Base-by-base conservation (phyloP, 2,329 filamentous ascomycete genomes). In the Pestalotiopsis fici region DNA sequence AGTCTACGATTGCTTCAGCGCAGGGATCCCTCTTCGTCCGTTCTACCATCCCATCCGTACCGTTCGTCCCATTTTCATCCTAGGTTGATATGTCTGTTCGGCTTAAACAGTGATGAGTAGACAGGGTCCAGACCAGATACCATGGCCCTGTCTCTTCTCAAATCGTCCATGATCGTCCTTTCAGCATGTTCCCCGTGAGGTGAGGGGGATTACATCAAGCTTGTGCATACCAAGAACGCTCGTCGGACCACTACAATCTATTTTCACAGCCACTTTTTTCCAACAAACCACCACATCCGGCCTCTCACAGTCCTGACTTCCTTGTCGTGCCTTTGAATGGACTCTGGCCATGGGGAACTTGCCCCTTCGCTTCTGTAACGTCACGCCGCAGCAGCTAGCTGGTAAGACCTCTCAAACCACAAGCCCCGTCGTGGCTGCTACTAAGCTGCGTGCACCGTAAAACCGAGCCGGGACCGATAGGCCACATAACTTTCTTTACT, bases 301-400 rank as follows among this genome's bases (percentile, higher is more conserved):
- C 66, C 56, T 66, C 64, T 60, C 50, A 68, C 39, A 60, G 64
- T 47, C 35, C 27, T n/a, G 15, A 43, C 13, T 59, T 25, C 27
- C 15, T 39, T 18, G 15, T 15, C 31, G 37, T 56, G 31, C 11
- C 31, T 35, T 11, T 35, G 31, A 35, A 35, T 35, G 31, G 31
- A 35, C 11, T 35, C 31, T 35, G 7, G 31, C 6, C 31, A 35
- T 35, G 31, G 31, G 31, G 31, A 6, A 1, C 11, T 35, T 15
- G 3, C 59, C n/a, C 35, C 18, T 54, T n/a, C 28, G 23, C 37
- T 59, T 37, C 54, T 75, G 74, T 71, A 75, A 75, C 74, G 73
- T 75, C 73, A 73, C 72, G 63, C 63, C 63, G 54, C 63, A 59
- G 50, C 39, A 65, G 21, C 23, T 59, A 65, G 54, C 23, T 35